Evolutionary conservation across 2,329 filamentous ascomycete species (phyloP), one percentile per base, ranked within the genome.

Genomic region (Tolypocladium tropicale): DNA sequence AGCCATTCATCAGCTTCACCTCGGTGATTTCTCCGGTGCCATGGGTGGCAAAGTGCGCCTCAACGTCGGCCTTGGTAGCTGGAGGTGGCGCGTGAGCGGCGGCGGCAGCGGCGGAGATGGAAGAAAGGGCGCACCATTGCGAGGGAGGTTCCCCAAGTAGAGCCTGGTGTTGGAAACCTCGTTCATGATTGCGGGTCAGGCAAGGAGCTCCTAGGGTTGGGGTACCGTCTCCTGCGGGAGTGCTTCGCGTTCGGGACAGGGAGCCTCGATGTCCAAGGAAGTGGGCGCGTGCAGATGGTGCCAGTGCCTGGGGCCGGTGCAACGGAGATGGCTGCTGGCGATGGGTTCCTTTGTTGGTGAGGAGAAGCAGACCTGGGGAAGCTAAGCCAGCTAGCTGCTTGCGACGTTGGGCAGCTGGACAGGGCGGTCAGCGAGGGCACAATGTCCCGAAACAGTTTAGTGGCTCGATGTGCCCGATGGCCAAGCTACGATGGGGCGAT

Each of bases 1-100:
- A 99, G 69, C 94, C 94, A 72, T 96, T 97, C 94, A 99, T 99
- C 62, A 99, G 85, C 80, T 99, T 99, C 78, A 99, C 93, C 78
- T 99, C 94, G 64, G 89, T 94, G 72, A 99, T 97, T 73, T 96
- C 91, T 73, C 94, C 94, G 65, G 91, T 93, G 71, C 93, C 94
- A 85, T 96, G 91, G 69, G 86, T 90, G 72, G 87, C 87, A 77
- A 99, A 99, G 75, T 97, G 93, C 67, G 86, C 84, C 77, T 97
- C 92, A 72, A 99, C 88, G 73, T 99, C 93, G 75, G 89, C 85
- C 80, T 97, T 97, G 75, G 92, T 96, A 78, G 90, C 92, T 95
- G 77, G 72, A 72, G 68, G 71, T 67, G 70, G 68, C 68, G 62
- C 68, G 76, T 80, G 72, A 81, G 78, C 69, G 62, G 69, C 61